Evolutionary conservation across 1,284 basidiomycete genomes (phyloP).

Genomic region (Omphalotus olearius): DNA sequence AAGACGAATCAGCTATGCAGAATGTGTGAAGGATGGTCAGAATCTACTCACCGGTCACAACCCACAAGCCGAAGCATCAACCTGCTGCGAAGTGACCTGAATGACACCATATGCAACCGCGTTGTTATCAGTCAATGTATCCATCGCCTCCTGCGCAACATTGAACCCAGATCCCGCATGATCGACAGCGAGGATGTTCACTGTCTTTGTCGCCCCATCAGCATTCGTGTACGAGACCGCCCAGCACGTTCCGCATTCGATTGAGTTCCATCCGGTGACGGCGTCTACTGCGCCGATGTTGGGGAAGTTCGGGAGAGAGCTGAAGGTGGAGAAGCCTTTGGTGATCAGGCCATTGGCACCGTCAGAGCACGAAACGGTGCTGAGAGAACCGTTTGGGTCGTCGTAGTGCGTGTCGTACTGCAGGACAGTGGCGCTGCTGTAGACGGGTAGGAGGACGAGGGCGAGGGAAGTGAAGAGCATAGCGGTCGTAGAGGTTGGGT

Average conservation of each 20-base stretch:
- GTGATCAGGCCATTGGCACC: constrained; percentile 39
- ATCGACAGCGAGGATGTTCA: constrained; percentile 41
- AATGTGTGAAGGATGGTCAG: too few relatives aligned
- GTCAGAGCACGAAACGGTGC: constrained; percentile 44
- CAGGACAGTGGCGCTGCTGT: constrained; percentile 22
- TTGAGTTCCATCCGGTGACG: constrained; percentile 37
- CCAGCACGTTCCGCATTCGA: constrained; percentile 44
- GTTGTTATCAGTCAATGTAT: constrained; percentile 27
- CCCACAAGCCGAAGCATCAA: constrained; percentile 27
- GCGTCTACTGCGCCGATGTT: constrained; percentile 42
- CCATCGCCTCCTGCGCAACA: constrained; percentile 32
- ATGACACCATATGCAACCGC: constrained; percentile 28
- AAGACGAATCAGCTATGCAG: too few relatives aligned
- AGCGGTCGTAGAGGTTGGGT: constrained; percentile 14
- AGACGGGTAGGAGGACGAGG: constrained; percentile 21
- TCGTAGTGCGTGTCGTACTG: constrained; percentile 44
- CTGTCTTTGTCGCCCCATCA: constrained; percentile 23
- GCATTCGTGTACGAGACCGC: constrained; percentile 32
- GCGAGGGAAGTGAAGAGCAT: constrained; percentile 21
- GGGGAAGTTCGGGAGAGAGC: constrained; percentile 45
- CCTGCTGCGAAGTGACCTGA: constrained; percentile 24
- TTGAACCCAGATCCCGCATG: constrained; percentile 33
- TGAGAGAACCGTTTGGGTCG: constrained; percentile 26
- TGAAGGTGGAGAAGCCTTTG: constrained; percentile 36
- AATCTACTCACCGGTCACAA: constrained; percentile 12